Base-by-base conservation (phyloP, 176 grass and related monocot species). In the Dactylis glomerata region DNA sequence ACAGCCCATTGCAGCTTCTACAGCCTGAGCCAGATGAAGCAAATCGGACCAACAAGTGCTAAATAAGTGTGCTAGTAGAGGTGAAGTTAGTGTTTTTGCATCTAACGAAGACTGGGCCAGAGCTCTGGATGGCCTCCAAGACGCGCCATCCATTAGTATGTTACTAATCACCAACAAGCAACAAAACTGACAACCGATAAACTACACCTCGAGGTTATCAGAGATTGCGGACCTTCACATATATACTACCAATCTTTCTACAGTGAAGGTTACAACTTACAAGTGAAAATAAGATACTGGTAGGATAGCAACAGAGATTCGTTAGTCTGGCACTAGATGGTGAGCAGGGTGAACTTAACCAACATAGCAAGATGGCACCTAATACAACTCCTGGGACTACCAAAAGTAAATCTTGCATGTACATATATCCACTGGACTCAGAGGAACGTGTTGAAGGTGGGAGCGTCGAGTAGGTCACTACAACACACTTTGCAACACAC, bases 221-320 rank as follows among this genome's bases (percentile, higher is more conserved):
- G 55, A 63, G 77, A 92, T 52, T 64, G n/a, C 64, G 78, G 68
- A 79, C 24, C 75, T 83, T 62, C 62, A 41, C 68, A 75, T n/a
- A n/a, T n/a, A n/a, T 66, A 9, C 85, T 17, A 62, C 26, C 24
- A 88, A 55, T 45, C 26, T 68, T 82, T 27, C 74, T 77, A 34
- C 31, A 15, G 75, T 14, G 13, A 68, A 81, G 54, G 74, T 30
- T 86, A 51, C 67, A 75, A 81, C 68, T 30, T 86, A 51, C 67
- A 75, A 81, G 52, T 32, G 33, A 79, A 64, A 63, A 32, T 33
- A 83, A 41, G 52, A 63, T n/a, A 6, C n/a, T n/a, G n/a, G n/a
- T n/a, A n/a, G n/a, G 31, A 15, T 49, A 71, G 12, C 52, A 86
- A 19, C 47, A 80, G 55, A 80, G 62, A 20, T 57, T 80, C 0